Conservation (phyloP, 2,329 filamentous ascomycete genomes). For the Lecanoromycetidae sp. region DNA sequence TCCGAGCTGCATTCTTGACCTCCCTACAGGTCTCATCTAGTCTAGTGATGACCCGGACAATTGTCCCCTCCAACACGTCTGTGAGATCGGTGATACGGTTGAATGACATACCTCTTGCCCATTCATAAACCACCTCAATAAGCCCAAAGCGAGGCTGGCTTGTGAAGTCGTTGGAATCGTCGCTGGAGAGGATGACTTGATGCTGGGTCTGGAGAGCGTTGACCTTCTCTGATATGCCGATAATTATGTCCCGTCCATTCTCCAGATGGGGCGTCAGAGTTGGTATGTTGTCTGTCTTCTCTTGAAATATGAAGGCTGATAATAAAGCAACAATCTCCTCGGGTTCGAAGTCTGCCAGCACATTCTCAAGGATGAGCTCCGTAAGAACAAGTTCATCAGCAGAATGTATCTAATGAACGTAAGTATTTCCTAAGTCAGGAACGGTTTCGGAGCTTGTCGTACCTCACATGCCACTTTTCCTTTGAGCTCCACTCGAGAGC, state of each 20-base stretch:
- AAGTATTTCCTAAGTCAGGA: constrained; percentile 11
- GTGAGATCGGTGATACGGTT: constrained; percentile 94
- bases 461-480: constrained; percentile 94
- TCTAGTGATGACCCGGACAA: constrained; percentile 85
- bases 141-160: constrained; percentile 79
- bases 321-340: constrained; percentile 92
- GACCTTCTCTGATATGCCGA: constrained; percentile 83
- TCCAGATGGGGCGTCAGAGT: constrained; percentile 72
- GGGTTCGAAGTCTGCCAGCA: constrained; percentile 86
- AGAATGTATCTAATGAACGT: constrained; percentile 61
- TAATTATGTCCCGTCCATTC: constrained; percentile 70
- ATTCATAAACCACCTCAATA: constrained; percentile 96
- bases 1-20: constrained; percentile 90
- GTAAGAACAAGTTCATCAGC: constrained; percentile 93
- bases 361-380: constrained; percentile 91
- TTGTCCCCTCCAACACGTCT: constrained; percentile 92
- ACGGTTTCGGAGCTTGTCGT: constrained; percentile 14
- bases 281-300: constrained; percentile 77
- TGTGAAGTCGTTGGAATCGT: constrained; percentile 87
- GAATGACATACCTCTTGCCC: constrained; percentile 96
- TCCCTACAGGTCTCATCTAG: constrained; percentile 94
- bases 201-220: constrained; percentile 79
- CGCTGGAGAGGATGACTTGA: constrained; percentile 80
- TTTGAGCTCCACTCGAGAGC: constrained; percentile 81
- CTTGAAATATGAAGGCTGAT: constrained; percentile 93